These are phyloP conservation scores for Vigna mungo DNA, from an alignment of 306 rosid genomes.

Conservation along the genomic window DNA sequence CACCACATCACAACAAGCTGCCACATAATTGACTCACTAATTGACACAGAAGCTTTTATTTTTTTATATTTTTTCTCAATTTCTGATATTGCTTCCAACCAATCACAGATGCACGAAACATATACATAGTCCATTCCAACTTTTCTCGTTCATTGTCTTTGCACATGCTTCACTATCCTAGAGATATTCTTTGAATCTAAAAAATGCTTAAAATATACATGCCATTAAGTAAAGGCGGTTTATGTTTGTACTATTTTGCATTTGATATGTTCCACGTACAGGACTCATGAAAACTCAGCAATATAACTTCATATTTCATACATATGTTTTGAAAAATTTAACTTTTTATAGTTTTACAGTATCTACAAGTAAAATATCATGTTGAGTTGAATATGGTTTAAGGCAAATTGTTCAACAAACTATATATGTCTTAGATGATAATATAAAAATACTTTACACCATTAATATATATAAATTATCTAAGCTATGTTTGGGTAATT, in stretches of 20 bases:
- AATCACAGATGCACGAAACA: conserved; percentile 1
- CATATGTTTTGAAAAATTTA: neutral
- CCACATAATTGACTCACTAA: conserved; percentile 30
- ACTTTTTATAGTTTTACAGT: neutral
- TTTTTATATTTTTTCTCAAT: neutral
- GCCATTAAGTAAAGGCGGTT: conserved; percentile 25
- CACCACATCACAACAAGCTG: conserved; percentile 40
- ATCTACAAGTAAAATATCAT: neutral
- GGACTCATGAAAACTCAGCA: neutral
- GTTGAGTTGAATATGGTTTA: neutral
- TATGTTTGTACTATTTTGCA: neutral
- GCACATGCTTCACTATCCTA: conserved; percentile 38
- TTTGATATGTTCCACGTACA: neutral
- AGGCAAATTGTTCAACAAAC: too few species aligned
- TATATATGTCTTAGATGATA: too few species aligned
- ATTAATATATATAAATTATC: neutral
- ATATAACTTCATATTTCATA: neutral
- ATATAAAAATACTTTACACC: too few species aligned
- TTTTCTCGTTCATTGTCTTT: conserved; percentile 28
- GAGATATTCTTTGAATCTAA: conserved; percentile 36
- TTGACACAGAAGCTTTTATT: neutral
- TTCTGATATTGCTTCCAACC: conserved; percentile 33
- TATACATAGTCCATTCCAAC: neutral
- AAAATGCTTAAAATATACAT: neutral
- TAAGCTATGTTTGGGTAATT: too few species aligned